Percentiles rank a stretch among this genome's conserved stretches.
phyloP scores from a whole-genome alignment of 176 grass and related monocot genomes.

The Miscanthus lutarioriparius region DNA sequence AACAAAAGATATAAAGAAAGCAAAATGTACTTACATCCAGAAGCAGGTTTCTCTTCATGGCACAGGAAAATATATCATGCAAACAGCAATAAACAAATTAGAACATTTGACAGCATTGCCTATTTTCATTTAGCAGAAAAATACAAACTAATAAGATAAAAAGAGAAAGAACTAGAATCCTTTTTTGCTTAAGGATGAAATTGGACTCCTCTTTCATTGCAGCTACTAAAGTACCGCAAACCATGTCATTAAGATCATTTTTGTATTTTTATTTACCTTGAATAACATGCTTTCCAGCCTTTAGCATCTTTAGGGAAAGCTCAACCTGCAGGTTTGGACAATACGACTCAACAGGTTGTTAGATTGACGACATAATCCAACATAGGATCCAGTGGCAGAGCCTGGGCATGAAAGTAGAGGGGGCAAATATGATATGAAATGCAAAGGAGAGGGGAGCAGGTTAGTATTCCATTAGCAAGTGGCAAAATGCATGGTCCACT shows the following conservation, averaged over 20 bases:
- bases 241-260: neutral
- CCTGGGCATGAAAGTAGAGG: neutral
- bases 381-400: neutral
- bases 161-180: neutral
- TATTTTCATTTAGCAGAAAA: neutral
- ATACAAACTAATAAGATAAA: neutral
- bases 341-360: neutral
- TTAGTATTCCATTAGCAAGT: neutral
- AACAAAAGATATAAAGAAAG: conserved; percentile 16
- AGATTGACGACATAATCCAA: neutral
- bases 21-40: conserved; percentile 70
- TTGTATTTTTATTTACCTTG: conserved; percentile 65
- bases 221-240: neutral
- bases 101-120: neutral
- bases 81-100: conserved; percentile 43
- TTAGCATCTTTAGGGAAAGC: conserved; percentile 84
- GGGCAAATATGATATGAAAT: neutral
- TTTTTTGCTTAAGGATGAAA: neutral
- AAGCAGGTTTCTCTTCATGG: conserved; percentile 91
- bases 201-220: neutral
- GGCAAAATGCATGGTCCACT: neutral
- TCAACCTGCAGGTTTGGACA: conserved; percentile 68
- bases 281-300: conserved; percentile 91
- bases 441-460: neutral
- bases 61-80: conserved; percentile 39